Evolutionary conservation across 2,329 filamentous ascomycete species (phyloP), one percentile per base, ranked within the genome.

Genomic region (Aspergillus novoparasiticus): DNA sequence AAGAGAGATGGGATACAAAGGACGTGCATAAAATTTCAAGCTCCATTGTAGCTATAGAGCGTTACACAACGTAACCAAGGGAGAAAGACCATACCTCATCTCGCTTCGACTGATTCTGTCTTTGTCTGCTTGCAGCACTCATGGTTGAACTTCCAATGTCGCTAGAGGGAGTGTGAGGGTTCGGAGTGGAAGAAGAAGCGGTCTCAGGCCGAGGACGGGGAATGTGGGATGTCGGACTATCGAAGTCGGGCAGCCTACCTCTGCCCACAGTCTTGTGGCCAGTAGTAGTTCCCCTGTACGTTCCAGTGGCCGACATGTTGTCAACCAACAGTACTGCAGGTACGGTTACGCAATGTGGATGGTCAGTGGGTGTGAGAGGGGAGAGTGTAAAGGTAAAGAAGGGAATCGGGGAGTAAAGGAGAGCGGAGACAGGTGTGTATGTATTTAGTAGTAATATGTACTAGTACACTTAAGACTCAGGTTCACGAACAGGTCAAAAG

Each of bases 21-120:
- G 30, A n/a, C 16, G 21, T 19, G 21, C 36, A 14, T 21, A 55
- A 55, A 16, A 39, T 3, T 9, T 21, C 14, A 39, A 36, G 51
- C 34, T 11, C 32, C 8, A 26, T 55, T 6, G 14, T 23, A 39
- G 21, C 32, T 39, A 16, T 23, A 57, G 54, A 46, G 68, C 83
- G 45, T n/a, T 45, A 51, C 12, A 21, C 23, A 21, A 32, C 8
- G 43, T 34, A 39, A 26, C 34, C 26, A 28, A 26, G 34, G 28
- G 32, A 46, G 10, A 56, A 53, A 39, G 32, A 57, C 30, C 65
- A 63, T 69, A 99, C 95, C 91, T 99, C 95, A 89, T 99, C 95
- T 80, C 94, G 90, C 83, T 98, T 98, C 71, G 90, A 90, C 85
- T 97, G 94, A 83, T 97, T 97, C 80, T 94, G 92, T 75, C 95